phyloP scores from a whole-genome alignment of 2,329 filamentous ascomycete genomes.

The Alternaria burnsii region DNA sequence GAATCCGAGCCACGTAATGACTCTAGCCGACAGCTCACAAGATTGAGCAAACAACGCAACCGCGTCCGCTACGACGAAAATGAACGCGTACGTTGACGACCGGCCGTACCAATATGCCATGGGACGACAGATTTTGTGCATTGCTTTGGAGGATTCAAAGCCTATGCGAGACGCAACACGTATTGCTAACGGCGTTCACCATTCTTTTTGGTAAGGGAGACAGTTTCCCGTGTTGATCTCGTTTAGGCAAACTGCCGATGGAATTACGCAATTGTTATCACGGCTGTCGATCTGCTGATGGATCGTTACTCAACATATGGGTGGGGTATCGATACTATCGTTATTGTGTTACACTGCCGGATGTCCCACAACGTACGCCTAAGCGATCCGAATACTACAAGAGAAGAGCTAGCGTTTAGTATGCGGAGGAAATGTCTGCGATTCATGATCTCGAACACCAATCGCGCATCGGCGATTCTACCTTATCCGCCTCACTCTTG shows the following conservation, averaged over 20 bases:
- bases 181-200: neutral
- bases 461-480: neutral
- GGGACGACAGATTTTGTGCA: neutral
- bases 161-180: neutral
- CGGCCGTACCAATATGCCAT: neutral
- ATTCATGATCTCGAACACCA: neutral
- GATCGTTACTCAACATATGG: neutral
- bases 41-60: conserved; percentile 13
- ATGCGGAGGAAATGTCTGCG: neutral
- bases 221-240: neutral
- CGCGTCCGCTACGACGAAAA: neutral
- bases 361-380: neutral
- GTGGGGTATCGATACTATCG: conserved; percentile 1
- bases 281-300: neutral
- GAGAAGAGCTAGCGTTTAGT: neutral
- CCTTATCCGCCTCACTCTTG: neutral
- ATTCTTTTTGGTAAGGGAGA: neutral
- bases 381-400: neutral
- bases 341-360: neutral
- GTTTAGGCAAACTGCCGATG: neutral
- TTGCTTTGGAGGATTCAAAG: neutral
- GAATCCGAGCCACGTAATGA: neutral
- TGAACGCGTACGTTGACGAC: neutral
- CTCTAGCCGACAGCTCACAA: neutral
- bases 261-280: neutral